Evolutionary conservation across 495 filamentous ascomycete species (phyloP), one percentile per base, ranked within the genome.

Genomic region (Podospora tetraspora): DNA sequence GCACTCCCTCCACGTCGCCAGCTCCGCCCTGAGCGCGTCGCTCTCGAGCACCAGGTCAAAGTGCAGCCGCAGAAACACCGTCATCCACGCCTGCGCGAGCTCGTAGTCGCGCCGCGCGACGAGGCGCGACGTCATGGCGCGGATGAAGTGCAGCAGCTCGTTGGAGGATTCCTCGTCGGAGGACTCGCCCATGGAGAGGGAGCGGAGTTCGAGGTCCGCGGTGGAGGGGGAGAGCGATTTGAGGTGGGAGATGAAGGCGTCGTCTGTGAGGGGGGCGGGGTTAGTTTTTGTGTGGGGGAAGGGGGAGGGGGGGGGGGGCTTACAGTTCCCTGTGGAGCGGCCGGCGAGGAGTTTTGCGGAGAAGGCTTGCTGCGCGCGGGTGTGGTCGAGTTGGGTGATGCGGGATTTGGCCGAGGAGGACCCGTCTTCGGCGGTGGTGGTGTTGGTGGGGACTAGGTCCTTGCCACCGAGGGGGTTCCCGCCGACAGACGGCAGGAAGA

Each of bases 1-100:
- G 66, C 87, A 84, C 61, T 78, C 78, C 74, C 85, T 84, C 92
- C 93, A 96, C 66, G 82, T 79, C 25, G 73, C 73, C 64, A 95
- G 75, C 66, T 82, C 85, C 11, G 78, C 76, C 66, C 84, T 79
- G 64, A 81, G 73, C 56, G 68, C 61, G 71, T 77, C 71, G 72
- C 74, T 81, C 67, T 67, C 78, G 75, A 78, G 80, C 66, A 84
- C 76, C 57, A 81, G 57, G 71, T 84, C 83, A 63, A 81, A 82
- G 78, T 97, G 93, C 43, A 94, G 76, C 62, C 89, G 86, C 65
- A 99, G 72, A 72, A 97, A 95, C 0, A 97, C 93, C 19, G 88
- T 87, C 91, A 99, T 97, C 95, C 96, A 99, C 11, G 92, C 92
- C 79, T 97, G 93, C 57, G 92, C 89, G 61, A 99, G 84, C 75